A percentile compares a stretch with the other conserved stretches of the same genome.
Evolutionary conservation across 2,329 filamentous ascomycete genomes (phyloP).

Genomic region (Alternaria burnsii): DNA sequence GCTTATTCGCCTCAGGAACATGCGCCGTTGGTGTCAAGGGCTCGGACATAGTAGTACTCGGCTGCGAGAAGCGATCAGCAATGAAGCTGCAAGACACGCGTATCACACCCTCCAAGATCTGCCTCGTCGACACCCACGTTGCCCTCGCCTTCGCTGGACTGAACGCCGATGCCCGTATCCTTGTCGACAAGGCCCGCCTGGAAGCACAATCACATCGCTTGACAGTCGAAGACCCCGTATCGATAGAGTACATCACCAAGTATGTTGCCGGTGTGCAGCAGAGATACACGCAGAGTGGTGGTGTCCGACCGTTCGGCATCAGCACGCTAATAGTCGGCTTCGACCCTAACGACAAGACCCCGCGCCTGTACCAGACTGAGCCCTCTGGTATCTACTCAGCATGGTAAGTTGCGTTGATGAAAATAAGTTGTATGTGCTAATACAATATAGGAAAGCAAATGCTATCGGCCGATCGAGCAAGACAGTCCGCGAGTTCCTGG

Average conservation of each 20-base stretch:
- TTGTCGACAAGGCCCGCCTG: slow-evolving; percentile 96
- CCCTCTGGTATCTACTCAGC: slow-evolving; percentile 99
- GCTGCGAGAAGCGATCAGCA: slow-evolving; percentile 97
- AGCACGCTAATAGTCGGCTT: slow-evolving; percentile 99
- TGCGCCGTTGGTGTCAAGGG: slow-evolving; percentile 99
- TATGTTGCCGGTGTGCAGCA: slow-evolving; percentile 98
- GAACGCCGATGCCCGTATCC: slow-evolving; percentile 96
- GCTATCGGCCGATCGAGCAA: slow-evolving; percentile 98
- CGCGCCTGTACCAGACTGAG: slow-evolving; percentile 96
- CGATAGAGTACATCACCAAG: slow-evolving; percentile 99
- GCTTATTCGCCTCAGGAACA: slow-evolving; percentile 69
- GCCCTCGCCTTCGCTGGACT: slow-evolving; percentile 96
- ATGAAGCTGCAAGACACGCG: slow-evolving; percentile 99
- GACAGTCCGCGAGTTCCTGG: slow-evolving; percentile 97
- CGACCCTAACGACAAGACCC: slow-evolving; percentile 87
- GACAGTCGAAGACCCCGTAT: slow-evolving; percentile 95
- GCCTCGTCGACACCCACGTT: slow-evolving; percentile 92
- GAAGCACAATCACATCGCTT: slow-evolving; percentile 97
- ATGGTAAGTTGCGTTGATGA: slow-evolving; percentile 70
- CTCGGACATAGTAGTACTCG: slow-evolving; percentile 89
- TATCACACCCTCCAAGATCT: slow-evolving; percentile 99
- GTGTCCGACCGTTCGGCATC: slow-evolving; percentile 98
- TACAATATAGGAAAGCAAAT: slow-evolving; percentile 85
- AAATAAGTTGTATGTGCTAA: slow-evolving; percentile 17
- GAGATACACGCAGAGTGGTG: slow-evolving; percentile 97